These are phyloP conservation scores for Furcasterigmium furcatum DNA, from an alignment of 2,329 filamentous ascomycete species.

Conservation along the genomic window DNA sequence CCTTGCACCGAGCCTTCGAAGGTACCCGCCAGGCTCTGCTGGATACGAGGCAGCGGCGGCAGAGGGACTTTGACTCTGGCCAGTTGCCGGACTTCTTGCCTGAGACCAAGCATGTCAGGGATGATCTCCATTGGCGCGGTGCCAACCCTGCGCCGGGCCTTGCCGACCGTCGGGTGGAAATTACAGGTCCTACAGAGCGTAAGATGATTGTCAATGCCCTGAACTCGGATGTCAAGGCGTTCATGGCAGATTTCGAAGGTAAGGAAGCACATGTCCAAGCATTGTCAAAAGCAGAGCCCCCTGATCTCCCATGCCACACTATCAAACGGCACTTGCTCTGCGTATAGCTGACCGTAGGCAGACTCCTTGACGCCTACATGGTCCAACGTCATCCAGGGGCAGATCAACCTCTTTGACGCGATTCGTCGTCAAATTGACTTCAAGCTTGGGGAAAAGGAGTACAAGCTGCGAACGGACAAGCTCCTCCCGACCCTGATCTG, in stretches of 20 bases:
- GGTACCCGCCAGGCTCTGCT: too few species aligned
- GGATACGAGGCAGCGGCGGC: too few species aligned
- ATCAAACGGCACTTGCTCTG: too few species aligned
- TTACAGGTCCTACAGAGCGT: slow-evolving; percentile 92
- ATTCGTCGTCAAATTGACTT: slow-evolving; percentile 94
- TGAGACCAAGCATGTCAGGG: slow-evolving; percentile 92
- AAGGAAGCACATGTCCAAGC: too few species aligned
- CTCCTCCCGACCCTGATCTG: slow-evolving; percentile 85
- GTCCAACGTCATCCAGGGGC: slow-evolving; percentile 99
- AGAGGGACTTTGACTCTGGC: too few species aligned
- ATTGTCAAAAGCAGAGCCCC: not conserved
- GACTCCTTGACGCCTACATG: slow-evolving; percentile 95
- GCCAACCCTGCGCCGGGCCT: slow-evolving; percentile 88
- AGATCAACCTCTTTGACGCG: slow-evolving; percentile 96
- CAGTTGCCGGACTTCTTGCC: slow-evolving; percentile 95
- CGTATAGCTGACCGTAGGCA: too few species aligned
- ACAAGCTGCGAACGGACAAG: slow-evolving; percentile 92
- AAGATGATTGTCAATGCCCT: slow-evolving; percentile 99
- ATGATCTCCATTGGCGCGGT: slow-evolving; percentile 90
- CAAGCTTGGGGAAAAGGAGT: slow-evolving; percentile 91
- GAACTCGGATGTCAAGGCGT: slow-evolving; percentile 96
- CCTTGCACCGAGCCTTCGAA: too few species aligned
- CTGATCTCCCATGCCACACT: too few species aligned
- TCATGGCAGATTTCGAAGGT: slow-evolving; percentile 99
- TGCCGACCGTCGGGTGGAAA: slow-evolving; percentile 91